These are phyloP conservation scores for Claviceps spartinae DNA, from an alignment of 2,329 filamentous ascomycete genomes.

Conservation along the genomic window DNA sequence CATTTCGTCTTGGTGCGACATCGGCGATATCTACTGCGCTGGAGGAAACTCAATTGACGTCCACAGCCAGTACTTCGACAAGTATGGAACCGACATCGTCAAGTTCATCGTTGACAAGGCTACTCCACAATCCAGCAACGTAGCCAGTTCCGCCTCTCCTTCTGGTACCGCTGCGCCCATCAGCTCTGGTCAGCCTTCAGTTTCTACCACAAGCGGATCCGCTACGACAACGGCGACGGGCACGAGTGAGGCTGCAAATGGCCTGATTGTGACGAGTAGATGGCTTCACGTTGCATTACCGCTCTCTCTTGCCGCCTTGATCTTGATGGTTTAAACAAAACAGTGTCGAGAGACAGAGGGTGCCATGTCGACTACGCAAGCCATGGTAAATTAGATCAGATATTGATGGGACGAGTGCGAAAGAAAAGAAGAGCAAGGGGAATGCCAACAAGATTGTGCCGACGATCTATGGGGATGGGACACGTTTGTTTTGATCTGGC, in stretches of 20 bases:
- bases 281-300: slow-evolving; percentile 3
- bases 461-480: neutral
- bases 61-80: slow-evolving; percentile 23
- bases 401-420: neutral
- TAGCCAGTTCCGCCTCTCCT: slow-evolving; percentile 1
- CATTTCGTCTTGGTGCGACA: slow-evolving; percentile 28
- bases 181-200: neutral
- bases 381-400: neutral
- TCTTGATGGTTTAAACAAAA: neutral
- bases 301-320: slow-evolving; percentile 1
- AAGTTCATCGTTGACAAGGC: slow-evolving; percentile 23
- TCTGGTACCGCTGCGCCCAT: neutral
- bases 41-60: slow-evolving; percentile 15
- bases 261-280: neutral
- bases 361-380: neutral
- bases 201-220: neutral
- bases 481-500: neutral
- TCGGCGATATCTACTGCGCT: slow-evolving; percentile 28
- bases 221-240: neutral
- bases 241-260: neutral
- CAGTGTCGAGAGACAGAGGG: too few species aligned
- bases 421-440: neutral
- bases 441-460: neutral
- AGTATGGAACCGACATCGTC: slow-evolving; percentile 21
- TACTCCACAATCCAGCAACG: neutral